Base-by-base conservation (phyloP, 768 basidiomycete genomes). In the Lactarius sanguifluus region DNA sequence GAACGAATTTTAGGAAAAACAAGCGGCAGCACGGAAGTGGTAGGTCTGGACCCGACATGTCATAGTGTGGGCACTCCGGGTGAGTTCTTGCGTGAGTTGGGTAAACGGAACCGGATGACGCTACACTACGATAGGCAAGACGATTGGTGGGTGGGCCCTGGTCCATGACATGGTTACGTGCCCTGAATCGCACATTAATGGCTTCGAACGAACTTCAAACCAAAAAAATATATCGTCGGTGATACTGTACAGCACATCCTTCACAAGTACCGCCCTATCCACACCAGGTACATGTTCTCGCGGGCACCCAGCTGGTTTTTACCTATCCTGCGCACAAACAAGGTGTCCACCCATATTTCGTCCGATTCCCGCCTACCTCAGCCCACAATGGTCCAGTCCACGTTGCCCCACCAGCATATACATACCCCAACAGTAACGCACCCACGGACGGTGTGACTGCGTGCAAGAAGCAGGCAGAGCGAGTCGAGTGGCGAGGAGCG, bases 351-450 rank as follows among this genome's bases (percentile, higher is more conserved):
- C 69, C 60, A 62, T 16, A 55, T 60, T 13, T 50, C 62, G 28
- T 64, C 66, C n/a, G 47, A 54, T 50, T 66, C 61, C 28, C 82
- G 36, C 70, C 61, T 71, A 82, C 75, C 10, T 66, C 57, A 68
- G 45, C 79, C 79, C 16, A 76, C 76, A 73, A 50, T 52, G 25
- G 50, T 28, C 64, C 18, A 89, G 68, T 2, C 86, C 86, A 0
- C 75, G 75, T 3, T 59, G 59, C 45, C 69, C 72, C 1, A 76
- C 80, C 61, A 38, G 10, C 4, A 38, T n/a, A 45, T 3, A n/a
- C 43, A 89, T 52, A 81, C 83, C 5, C 89, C 89, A 16, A 85
- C 84, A 1, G 87, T 85, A 47, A 90, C 79, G 71, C 88, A 86
- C 0, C 82, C 79, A 34, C 82, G 76, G 3, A 85, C 80, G 3